A percentile compares a stretch with the other conserved stretches of the same genome.
Evolutionary conservation across 1,284 basidiomycete genomes (phyloP).

Genomic region (Prillingera fragicola): DNA sequence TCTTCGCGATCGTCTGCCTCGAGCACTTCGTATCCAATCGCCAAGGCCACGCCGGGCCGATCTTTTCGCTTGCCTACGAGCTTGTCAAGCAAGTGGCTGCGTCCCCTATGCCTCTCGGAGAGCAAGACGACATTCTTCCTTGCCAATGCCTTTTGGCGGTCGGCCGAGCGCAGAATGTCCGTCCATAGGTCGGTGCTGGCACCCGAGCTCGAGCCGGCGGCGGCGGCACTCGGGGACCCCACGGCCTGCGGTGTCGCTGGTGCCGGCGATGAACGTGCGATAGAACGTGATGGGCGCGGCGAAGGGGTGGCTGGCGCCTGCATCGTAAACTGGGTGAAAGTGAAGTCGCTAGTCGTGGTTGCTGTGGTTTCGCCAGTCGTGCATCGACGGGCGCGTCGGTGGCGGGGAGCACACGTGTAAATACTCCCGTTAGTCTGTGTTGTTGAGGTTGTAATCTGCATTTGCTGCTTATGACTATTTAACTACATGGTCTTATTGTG

Average conservation of each 20-base stretch:
- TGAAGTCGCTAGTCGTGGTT: background rate
- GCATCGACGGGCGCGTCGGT: constrained; percentile 5
- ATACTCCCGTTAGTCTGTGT: background rate
- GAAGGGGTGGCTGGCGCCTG: background rate
- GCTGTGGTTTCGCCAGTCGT: background rate
- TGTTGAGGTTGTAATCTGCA: background rate
- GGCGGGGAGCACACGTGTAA: background rate
- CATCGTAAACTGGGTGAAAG: too few species aligned
- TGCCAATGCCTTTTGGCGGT: constrained; percentile 62
- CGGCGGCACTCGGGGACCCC: background rate
- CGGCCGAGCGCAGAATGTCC: constrained; percentile 80
- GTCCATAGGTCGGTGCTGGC: constrained; percentile 66
- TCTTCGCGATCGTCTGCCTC: constrained; percentile 84
- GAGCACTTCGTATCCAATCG: constrained; percentile 79
- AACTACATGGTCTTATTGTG: too few species aligned
- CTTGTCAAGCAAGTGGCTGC: constrained; percentile 20
- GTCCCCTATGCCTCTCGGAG: constrained; percentile 52
- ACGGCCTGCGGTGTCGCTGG: background rate
- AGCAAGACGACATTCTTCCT: constrained; percentile 78
- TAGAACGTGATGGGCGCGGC: background rate
- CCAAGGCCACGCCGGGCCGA: constrained; percentile 56
- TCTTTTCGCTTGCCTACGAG: constrained; percentile 11
- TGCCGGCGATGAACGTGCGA: background rate
- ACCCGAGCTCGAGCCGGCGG: background rate
- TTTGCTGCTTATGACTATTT: background rate